phyloP scores from a whole-genome alignment of 2,329 filamentous ascomycete species.

The Xenosphaeropsis pyriputrescens region DNA sequence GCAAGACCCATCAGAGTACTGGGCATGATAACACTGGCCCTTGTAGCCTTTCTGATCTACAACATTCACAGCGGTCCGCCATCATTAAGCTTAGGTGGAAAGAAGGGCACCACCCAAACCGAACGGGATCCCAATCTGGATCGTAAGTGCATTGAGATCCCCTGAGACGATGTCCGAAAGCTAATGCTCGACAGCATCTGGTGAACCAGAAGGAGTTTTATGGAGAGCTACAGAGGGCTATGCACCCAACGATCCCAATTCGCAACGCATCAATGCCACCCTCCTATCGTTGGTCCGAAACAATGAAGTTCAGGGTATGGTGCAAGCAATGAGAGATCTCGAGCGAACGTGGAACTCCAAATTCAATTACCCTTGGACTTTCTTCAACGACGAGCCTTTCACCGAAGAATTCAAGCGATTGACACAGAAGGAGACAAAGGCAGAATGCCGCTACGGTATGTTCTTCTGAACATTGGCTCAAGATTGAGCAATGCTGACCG shows the following conservation, averaged over 20 bases:
- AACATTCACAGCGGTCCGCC: conserved; percentile 51
- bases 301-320: conserved; percentile 69
- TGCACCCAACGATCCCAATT: conserved; percentile 56
- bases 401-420: conserved; percentile 80
- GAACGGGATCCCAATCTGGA: conserved; percentile 76
- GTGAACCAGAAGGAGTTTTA: conserved; percentile 67
- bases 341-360: conserved; percentile 96
- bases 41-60: conserved; percentile 69
- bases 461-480: conserved; percentile 1
- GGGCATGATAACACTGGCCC: conserved; percentile 51
- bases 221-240: conserved; percentile 66
- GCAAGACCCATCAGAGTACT: conserved; percentile 74
- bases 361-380: conserved; percentile 99
- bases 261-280: conserved; percentile 83
- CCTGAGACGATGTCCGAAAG: background rate
- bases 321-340: conserved; percentile 79
- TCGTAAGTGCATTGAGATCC: conserved; percentile 39
- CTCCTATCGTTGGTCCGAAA: conserved; percentile 87
- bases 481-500: no score
- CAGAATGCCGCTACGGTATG: conserved; percentile 71
- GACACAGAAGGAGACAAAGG: conserved; percentile 73
- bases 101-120: conserved; percentile 39
- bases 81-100: conserved; percentile 22
- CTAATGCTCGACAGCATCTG: conserved; percentile 43
- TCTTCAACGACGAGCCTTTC: conserved; percentile 95